Evolutionary conservation across 768 basidiomycete species (phyloP), one percentile per base, ranked within the genome.

Genomic region (Pholiota molesta): DNA sequence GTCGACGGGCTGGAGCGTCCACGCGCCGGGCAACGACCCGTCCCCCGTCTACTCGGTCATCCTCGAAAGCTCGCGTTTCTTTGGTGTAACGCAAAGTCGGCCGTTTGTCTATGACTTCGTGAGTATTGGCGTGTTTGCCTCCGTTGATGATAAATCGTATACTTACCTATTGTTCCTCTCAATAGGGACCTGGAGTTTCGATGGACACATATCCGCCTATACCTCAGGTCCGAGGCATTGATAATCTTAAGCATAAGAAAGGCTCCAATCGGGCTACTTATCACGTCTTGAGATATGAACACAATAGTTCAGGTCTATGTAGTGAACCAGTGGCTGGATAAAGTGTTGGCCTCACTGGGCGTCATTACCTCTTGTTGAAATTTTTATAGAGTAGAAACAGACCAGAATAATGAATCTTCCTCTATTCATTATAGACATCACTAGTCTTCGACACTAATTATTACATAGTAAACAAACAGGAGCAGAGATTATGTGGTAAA

Each of bases 31-130:
- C 5, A 91, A 91, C 68, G 91, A 93, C 68, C 75, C 81, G 1
- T 92, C 90, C 1, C 92, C 93, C 0, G 90, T 94, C 2, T 95
- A 94, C 71, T 81, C 84, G 6, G 71, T 94, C 52, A 71, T 87
- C 35, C 75, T 93, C 21, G 93, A 95, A 72, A 88, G 90, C 63
- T 89, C 90, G 16, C 85, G 93, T 42, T 74, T 93, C 49, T 94
- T 89, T 65, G 93, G 91, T 11, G 91, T 79, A 3, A 93, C 90
- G 9, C 86, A 94, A 70, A 87, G 85, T 64, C 76, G 92, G 47
- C 84, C 90, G 6, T 94, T 92, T 70, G 86, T 92, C 13, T 86
- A 87, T 56, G 92, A 94, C 72, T 94, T 95, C 68, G 83, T 83
- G 66, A 72, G 80, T 76, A 14, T 14, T 37, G 14, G 35, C 35